Conservation (phyloP, 148 eudicot species). For the Tetragonia tetragonoides region DNA sequence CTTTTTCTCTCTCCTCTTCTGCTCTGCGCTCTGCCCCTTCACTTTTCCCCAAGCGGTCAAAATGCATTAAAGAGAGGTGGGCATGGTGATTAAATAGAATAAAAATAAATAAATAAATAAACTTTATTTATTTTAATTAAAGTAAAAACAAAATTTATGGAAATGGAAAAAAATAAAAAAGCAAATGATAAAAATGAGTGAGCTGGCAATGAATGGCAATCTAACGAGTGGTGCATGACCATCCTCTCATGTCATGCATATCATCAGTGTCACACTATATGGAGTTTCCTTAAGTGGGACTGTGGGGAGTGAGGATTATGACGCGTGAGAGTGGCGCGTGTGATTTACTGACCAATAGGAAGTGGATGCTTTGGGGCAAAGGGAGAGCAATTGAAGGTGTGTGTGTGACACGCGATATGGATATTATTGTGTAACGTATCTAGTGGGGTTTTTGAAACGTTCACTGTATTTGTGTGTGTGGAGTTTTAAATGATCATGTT, state of each 20-base stretch:
- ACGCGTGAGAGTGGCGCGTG: not conserved
- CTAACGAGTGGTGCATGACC: slow-evolving; percentile 31
- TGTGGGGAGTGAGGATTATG: not conserved
- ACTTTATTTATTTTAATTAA: not conserved
- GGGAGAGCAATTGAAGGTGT: not conserved
- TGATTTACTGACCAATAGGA: not conserved
- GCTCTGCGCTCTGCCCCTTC: slow-evolving; percentile 11
- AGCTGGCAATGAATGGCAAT: slow-evolving; percentile 27
- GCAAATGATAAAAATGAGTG: not conserved
- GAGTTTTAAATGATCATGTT: too few species aligned
- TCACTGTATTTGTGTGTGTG: too few species aligned
- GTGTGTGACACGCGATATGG: not conserved
- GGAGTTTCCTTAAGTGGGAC: not conserved
- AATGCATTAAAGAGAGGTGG: slow-evolving; percentile 29
- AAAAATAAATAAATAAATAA: not conserved
- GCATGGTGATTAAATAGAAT: slow-evolving; percentile 22
- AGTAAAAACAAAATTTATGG: not conserved
- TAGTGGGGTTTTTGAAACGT: too few species aligned
- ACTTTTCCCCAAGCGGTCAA: slow-evolving; percentile 47
- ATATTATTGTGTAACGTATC: too few species aligned
- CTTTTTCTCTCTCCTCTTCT: not conserved
- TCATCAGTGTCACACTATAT: not conserved
- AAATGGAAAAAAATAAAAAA: too few species aligned
- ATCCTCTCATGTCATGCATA: slow-evolving; percentile 28
- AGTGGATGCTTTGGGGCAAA: not conserved